A percentile compares a stretch with the other conserved stretches of the same genome.
Conservation (phyloP, 768 basidiomycete genomes). For the Calocybe gangraenosa region DNA sequence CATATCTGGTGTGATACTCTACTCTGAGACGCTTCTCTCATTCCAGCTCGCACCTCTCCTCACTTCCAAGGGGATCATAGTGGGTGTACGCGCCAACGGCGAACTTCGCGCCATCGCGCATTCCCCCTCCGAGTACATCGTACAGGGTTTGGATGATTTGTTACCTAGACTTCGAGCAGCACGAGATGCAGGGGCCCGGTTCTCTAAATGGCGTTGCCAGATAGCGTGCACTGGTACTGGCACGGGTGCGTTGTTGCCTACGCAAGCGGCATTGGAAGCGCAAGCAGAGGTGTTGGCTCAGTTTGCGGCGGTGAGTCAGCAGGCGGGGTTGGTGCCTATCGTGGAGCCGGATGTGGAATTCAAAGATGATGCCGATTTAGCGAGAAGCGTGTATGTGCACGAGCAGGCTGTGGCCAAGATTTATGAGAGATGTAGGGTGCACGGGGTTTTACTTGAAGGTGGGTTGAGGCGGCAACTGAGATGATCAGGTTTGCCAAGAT, state of each 20-base stretch:
- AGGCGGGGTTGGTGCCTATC: conserved; percentile 48
- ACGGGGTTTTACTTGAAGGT: conserved; percentile 50
- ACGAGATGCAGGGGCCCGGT: conserved; percentile 40
- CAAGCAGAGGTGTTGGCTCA: conserved; percentile 45
- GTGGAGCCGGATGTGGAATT: conserved; percentile 53
- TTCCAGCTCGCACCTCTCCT: conserved; percentile 45
- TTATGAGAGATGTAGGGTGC: conserved; percentile 38
- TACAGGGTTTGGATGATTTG: conserved; percentile 46
- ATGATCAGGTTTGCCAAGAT: no score
- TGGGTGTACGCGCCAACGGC: conserved; percentile 47
- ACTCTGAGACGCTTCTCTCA: conserved; percentile 42
- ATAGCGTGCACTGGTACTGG: conserved; percentile 37
- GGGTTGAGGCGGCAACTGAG: not conserved
- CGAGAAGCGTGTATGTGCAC: conserved; percentile 42
- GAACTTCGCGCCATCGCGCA: conserved; percentile 42
- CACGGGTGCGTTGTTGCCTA: conserved; percentile 27
- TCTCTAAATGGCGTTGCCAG: conserved; percentile 49
- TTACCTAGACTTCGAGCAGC: conserved; percentile 38
- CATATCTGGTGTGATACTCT: conserved; percentile 51
- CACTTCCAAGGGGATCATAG: conserved; percentile 39
- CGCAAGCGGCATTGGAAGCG: conserved; percentile 35
- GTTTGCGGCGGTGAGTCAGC: conserved; percentile 47
- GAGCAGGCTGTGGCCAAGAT: conserved; percentile 41
- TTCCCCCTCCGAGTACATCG: conserved; percentile 41
- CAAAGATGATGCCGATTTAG: conserved; percentile 40